These are phyloP conservation scores for Carallia pectinifolia DNA, from an alignment of 345 rosid species.

Conservation along the genomic window DNA sequence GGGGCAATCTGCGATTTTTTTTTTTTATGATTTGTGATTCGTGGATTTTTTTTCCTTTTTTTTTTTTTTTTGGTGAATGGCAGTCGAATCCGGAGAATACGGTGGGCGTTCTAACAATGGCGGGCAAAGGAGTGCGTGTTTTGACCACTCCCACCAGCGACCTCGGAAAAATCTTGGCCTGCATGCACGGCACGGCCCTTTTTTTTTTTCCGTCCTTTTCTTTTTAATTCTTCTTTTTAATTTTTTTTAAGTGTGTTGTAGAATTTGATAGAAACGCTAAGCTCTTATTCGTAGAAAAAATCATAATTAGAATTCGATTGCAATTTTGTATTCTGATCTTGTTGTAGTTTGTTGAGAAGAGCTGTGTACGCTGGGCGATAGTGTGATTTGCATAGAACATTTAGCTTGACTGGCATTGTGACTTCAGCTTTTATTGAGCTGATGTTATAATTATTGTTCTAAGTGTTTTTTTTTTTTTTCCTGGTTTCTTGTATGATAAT, in stretches of 20 bases:
- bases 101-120: slow-evolving; percentile 79
- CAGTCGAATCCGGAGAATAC: slow-evolving; percentile 90
- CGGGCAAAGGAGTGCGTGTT: slow-evolving; percentile 77
- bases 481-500: no score
- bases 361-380: no score
- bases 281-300: no score
- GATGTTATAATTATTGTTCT: no score
- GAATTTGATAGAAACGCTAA: no score
- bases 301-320: no score
- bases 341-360: no score
- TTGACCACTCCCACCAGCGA: slow-evolving; percentile 76
- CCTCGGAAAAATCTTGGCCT: slow-evolving; percentile 70
- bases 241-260: not conserved
- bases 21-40: not conserved
- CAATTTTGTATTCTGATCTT: no score
- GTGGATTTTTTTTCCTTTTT: not conserved
- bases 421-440: no score
- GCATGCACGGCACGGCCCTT: slow-evolving; percentile 63
- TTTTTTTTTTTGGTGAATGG: not conserved
- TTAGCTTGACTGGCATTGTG: no score
- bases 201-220: not conserved
- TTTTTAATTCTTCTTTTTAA: not conserved
- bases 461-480: no score
- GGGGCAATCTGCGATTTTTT: not conserved
- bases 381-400: no score